Evolutionary conservation across 148 eudicot genomes (phyloP).

Genomic region (Nyssa sinensis): DNA sequence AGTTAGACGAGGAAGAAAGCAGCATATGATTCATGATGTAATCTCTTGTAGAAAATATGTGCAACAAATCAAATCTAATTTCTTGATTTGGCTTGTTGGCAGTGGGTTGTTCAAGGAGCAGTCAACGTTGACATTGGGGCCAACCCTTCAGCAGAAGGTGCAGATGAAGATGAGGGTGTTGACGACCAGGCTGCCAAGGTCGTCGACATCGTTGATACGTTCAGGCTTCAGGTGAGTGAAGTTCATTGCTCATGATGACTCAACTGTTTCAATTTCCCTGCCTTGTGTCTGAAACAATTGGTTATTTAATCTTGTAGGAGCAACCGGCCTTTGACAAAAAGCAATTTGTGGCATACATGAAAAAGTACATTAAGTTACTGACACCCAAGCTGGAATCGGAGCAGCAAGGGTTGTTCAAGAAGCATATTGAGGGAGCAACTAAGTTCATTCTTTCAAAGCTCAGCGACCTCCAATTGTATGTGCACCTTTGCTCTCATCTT

Average conservation of each 20-base stretch:
- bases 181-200: slow-evolving; percentile 50
- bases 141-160: slow-evolving; percentile 24
- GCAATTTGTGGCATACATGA: slow-evolving; percentile 39
- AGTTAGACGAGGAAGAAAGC: background rate
- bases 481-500: background rate
- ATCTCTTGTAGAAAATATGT: too few species aligned
- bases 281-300: background rate
- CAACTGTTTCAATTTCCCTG: background rate
- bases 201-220: slow-evolving; percentile 55
- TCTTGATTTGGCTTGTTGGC: background rate
- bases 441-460: slow-evolving; percentile 49
- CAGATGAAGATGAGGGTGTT: slow-evolving; percentile 42
- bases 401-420: slow-evolving; percentile 33
- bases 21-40: too few species aligned
- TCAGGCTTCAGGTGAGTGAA: slow-evolving; percentile 41
- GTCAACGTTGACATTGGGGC: slow-evolving; percentile 24
- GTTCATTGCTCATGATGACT: background rate
- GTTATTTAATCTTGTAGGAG: slow-evolving; percentile 27
- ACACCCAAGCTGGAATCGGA: slow-evolving; percentile 36
- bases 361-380: slow-evolving; percentile 48
- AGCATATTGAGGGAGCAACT: slow-evolving; percentile 39
- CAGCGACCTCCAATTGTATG: slow-evolving; percentile 55
- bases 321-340: slow-evolving; percentile 59
- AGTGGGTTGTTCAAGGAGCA: slow-evolving; percentile 22
- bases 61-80: background rate